Evolutionary conservation across 495 filamentous ascomycete genomes (phyloP), one percentile per base, ranked within the genome.

Genomic region (Neurospora sp.): DNA sequence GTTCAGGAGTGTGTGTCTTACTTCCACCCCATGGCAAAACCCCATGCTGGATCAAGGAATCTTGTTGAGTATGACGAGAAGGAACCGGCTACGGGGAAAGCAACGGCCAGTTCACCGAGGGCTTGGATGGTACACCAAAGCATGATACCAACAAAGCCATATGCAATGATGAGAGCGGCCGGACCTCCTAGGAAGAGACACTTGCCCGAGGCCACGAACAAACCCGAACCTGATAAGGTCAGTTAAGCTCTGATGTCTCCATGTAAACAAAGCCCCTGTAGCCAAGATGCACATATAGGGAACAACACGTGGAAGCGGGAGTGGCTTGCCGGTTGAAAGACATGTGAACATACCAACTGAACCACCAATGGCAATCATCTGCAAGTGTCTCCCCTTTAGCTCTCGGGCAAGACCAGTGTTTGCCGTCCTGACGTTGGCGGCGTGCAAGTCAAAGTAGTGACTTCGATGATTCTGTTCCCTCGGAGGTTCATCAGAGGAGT

Each of bases 1-100:
- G 40, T 42, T 23, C 59, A 41, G 31, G 23, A 69, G 73, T 66
- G 39, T 87, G 73, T 69, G 39, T 87, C 86, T 80, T 76, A 89
- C 86, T 97, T 97, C 95, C 94, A 97, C 38, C 96, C 96, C 93
- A 97, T 97, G 66, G 96, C 94, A 77, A 98, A 98, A 0, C 96
- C 96, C 95, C 94, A 98, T 4, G 95, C 93, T 12, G 94, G 94
- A 77, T 98, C 94, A 11, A 98, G 78, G 78, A 98, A 98, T 35
- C 95, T 89, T 42, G 93, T 97, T 20, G 94, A 97, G 81, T 94
- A 97, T 42, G 93, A 90, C 14, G 94, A 91, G 81, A 98, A 98
- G 27, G 94, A 97, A 72, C 95, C 95, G 54, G 95, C 92, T 27
- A 97, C 91, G 7, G 95, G 95, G 79, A 96, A 97, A 35, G 93